Base-by-base conservation (phyloP, 345 rosid genomes). In the Rhodamnia argentea region DNA sequence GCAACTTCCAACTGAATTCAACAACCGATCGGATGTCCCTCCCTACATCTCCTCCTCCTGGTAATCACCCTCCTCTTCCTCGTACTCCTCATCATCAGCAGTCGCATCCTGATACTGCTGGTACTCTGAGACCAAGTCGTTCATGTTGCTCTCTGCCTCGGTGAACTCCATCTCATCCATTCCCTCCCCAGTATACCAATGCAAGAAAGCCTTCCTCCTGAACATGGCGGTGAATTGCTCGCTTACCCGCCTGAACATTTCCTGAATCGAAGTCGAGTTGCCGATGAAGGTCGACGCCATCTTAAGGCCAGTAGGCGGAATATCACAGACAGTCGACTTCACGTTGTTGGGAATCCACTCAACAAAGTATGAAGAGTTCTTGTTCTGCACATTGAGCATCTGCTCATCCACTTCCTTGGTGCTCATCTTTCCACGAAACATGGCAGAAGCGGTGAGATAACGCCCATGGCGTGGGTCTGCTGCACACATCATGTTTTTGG, bases 61-160 rank as follows among this genome's bases (percentile, higher is more conserved):
- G 22, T 89, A 90, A 52, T 90, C 91, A 2, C 85, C 89, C 27
- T 89, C 93, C 56, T 92, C 93, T 42, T 93, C 93, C 20, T 92
- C 96, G 62, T 94, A 93, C 6, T 93, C 94, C 85, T 94, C 97
- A 58, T 94, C 97, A 37, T 94, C 96, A 2, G 96, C 95, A 0
- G 95, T 92, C 50, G 97, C 97, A 90, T 94, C 97, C 85, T 94
- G 97, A 87, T 94, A 94, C 87, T 94, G 95, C 89, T 94, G 97
- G 75, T 94, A 94, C 90, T 94, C 95, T 0, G 95, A 92, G 27
- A 94, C 96, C 81, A 94, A 86, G 78, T 94, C 96, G 9, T 94
- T 94, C 96, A 94, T 94, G 92, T 94, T 94, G 89, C 95, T 94
- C 87, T 94, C 96, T 1, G 95, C 92, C 86, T 90, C 92, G 1